Evolutionary conservation across 2,329 filamentous ascomycete species (phyloP).

Genomic region (Calonectria pteridis): DNA sequence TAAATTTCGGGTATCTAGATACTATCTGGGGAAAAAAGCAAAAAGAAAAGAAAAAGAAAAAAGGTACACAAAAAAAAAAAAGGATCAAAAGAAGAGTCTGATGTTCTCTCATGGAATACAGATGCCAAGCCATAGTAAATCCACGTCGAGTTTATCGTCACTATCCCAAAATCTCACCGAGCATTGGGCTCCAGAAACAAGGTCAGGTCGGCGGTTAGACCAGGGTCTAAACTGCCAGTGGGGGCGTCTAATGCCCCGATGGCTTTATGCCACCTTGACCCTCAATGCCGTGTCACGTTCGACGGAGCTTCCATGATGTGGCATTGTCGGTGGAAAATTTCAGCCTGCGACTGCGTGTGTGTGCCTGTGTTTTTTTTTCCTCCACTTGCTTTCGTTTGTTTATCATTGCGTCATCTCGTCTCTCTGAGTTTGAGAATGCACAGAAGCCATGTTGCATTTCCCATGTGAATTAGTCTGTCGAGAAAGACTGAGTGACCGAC

Average conservation of each 20-base stretch:
- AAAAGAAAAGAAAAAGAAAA: background rate
- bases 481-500: background rate
- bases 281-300: conserved; percentile 28
- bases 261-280: conserved; percentile 35
- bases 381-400: background rate
- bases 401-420: background rate
- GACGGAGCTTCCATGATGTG: background rate
- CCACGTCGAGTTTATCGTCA: background rate
- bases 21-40: background rate
- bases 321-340: background rate
- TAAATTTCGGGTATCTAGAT: conserved; percentile 28
- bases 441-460: background rate
- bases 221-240: conserved; percentile 5
- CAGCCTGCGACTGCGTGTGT: background rate
- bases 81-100: background rate
- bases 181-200: background rate
- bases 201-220: background rate
- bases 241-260: background rate
- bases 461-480: background rate
- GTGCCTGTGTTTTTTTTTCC: background rate
- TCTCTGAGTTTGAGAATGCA: background rate
- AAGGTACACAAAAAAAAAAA: background rate
- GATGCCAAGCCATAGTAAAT: background rate
- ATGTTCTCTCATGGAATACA: background rate
- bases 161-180: background rate